phyloP scores from a whole-genome alignment of 306 rosid genomes.

The Cucurbita maxima region DNA sequence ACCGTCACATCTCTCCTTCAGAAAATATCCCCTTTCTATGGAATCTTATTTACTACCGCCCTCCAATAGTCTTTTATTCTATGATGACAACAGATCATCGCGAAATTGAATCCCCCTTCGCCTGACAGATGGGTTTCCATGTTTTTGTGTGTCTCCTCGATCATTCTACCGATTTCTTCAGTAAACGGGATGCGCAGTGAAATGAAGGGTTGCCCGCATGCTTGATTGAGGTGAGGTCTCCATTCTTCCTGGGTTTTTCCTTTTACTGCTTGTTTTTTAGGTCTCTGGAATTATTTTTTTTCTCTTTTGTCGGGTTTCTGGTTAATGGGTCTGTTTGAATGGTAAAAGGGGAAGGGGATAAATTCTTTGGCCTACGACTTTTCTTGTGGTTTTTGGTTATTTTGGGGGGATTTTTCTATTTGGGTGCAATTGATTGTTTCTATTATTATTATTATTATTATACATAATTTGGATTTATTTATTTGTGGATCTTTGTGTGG shows the following conservation, averaged over 20 bases:
- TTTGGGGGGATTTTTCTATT: too few species aligned
- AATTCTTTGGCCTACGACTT: too few species aligned
- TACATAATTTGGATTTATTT: conserved; percentile 7
- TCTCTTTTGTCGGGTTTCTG: neutral
- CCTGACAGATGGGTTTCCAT: neutral
- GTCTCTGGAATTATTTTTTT: neutral
- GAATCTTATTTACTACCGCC: neutral
- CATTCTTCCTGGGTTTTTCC: neutral
- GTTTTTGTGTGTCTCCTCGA: neutral
- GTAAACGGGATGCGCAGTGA: neutral
- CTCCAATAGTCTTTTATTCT: neutral
- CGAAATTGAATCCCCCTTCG: neutral
- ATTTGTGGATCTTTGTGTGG: conserved; percentile 19
- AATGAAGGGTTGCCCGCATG: neutral
- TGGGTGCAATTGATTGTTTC: too few species aligned
- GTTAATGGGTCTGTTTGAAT: neutral
- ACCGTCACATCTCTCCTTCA: neutral
- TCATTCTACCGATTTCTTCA: neutral
- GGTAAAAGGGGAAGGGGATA: neutral
- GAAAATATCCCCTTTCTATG: neutral
- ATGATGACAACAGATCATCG: neutral
- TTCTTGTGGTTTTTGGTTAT: too few species aligned
- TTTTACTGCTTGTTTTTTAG: neutral
- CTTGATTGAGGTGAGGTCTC: neutral
- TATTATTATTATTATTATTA: too few species aligned